Evolutionary conservation across 1,284 basidiomycete species (phyloP).

Genomic region (Leccinum variabile): DNA sequence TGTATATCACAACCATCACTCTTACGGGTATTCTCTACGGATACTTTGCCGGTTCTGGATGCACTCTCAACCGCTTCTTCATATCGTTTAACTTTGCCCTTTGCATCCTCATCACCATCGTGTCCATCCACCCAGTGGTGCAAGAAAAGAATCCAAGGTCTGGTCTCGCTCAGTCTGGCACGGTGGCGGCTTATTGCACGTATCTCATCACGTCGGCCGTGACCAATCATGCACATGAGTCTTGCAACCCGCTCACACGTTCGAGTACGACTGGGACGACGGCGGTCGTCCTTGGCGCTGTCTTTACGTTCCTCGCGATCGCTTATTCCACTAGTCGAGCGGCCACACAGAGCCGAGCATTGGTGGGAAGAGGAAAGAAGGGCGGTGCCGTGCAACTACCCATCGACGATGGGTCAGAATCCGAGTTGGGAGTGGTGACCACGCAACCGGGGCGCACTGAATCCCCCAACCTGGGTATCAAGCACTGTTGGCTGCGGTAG

Average conservation of each 20-base stretch:
- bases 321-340: conserved; percentile 97
- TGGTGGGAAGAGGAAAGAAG: conserved; percentile 76
- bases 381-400: conserved; percentile 63
- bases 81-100: conserved; percentile 92
- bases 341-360: conserved; percentile 90
- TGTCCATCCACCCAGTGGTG: conserved; percentile 84
- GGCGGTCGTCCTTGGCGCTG: conserved; percentile 86
- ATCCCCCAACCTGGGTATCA: conserved; percentile 80
- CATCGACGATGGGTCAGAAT: conserved; percentile 52
- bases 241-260: conserved; percentile 87
- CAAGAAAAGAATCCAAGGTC: conserved; percentile 95
- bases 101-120: conserved; percentile 76
- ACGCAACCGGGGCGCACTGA: conserved; percentile 88
- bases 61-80: conserved; percentile 91
- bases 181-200: conserved; percentile 97
- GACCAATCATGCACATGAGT: conserved; percentile 82
- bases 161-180: conserved; percentile 92
- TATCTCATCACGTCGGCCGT: conserved; percentile 95
- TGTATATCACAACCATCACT: conserved; percentile 83
- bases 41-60: conserved; percentile 88
- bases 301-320: conserved; percentile 97
- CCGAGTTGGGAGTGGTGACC: conserved; percentile 74
- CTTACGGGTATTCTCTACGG: conserved; percentile 88
- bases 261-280: conserved; percentile 79
- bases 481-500: conserved; percentile 92